These are phyloP conservation scores for Hypoxylon rubiginosum DNA, from an alignment of 2,329 filamentous ascomycete genomes.

Conservation along the genomic window DNA sequence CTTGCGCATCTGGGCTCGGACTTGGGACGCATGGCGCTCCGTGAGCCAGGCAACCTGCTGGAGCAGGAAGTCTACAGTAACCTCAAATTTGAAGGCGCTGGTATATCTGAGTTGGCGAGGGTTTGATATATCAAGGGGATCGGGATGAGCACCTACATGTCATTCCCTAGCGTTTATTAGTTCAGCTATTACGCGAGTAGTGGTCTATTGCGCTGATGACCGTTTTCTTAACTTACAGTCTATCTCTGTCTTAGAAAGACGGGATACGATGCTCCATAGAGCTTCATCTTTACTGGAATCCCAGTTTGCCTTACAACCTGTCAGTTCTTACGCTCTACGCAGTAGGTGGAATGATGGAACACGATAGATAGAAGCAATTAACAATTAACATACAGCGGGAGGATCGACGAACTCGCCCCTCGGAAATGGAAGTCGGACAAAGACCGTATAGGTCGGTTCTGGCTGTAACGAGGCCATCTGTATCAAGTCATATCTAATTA, in stretches of 20 bases:
- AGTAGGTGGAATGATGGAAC: slow-evolving; percentile 34
- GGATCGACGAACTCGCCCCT: slow-evolving; percentile 92
- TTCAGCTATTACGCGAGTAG: slow-evolving; percentile 15
- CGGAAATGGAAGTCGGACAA: slow-evolving; percentile 90
- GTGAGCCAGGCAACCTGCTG: slow-evolving; percentile 96
- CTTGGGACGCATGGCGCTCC: slow-evolving; percentile 89
- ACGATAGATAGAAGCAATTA: slow-evolving; percentile 47
- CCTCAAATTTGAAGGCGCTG: slow-evolving; percentile 81
- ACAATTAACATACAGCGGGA: slow-evolving; percentile 71
- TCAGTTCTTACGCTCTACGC: slow-evolving; percentile 43
- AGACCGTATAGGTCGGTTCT: slow-evolving; percentile 77
- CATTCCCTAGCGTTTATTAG: slow-evolving; percentile 70
- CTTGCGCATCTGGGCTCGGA: slow-evolving; percentile 89
- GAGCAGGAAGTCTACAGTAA: slow-evolving; percentile 88
- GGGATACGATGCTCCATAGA: slow-evolving; percentile 91
- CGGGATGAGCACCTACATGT: slow-evolving; percentile 69
- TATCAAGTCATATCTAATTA: slow-evolving; percentile 40
- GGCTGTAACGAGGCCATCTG: slow-evolving; percentile 51
- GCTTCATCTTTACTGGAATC: slow-evolving; percentile 86
- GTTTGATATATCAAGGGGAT: slow-evolving; percentile 19
- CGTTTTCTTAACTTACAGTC: slow-evolving; percentile 76
- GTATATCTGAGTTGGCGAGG: slow-evolving; percentile 54
- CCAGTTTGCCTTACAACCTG: slow-evolving; percentile 79
- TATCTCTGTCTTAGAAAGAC: slow-evolving; percentile 83
- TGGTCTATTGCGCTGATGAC: slow-evolving; percentile 23